Conservation (phyloP, 78 protist species). For the Salpingoeca rosetta region DNA sequence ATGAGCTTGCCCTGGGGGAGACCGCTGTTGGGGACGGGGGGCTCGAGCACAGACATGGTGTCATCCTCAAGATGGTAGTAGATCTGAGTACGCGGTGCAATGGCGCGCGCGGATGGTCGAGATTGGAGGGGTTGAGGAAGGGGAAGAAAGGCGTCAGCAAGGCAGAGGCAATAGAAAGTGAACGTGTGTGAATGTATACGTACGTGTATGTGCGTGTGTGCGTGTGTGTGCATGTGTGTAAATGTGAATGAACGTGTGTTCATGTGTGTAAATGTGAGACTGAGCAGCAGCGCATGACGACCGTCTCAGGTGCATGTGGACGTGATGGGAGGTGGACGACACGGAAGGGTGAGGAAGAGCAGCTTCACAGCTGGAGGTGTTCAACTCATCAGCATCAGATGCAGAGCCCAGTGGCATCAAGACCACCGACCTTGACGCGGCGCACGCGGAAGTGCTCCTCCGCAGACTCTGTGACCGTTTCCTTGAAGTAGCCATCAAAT, state of each 20-base stretch:
- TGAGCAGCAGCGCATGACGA: too few species aligned
- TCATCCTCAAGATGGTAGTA: slow-evolving; percentile 34
- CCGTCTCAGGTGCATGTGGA: too few species aligned
- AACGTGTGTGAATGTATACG: too few species aligned
- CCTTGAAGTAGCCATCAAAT: slow-evolving; percentile 44
- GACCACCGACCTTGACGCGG: neutral
- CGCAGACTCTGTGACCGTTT: slow-evolving; percentile 27
- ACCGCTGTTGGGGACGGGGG: slow-evolving; percentile 38
- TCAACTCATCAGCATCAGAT: too few species aligned
- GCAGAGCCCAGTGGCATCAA: neutral
- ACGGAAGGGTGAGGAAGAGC: too few species aligned
- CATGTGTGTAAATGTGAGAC: too few species aligned
- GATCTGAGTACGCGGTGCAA: slow-evolving; percentile 15
- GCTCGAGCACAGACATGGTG: slow-evolving; percentile 38
- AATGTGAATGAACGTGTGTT: too few species aligned
- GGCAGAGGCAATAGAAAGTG: neutral
- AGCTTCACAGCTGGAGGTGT: too few species aligned
- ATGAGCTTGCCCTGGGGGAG: slow-evolving; percentile 45
- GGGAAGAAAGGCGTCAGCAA: slow-evolving; percentile 31
- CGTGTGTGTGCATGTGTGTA: too few species aligned
- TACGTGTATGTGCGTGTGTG: too few species aligned
- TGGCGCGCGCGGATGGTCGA: slow-evolving; percentile 7
- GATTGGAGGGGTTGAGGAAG: slow-evolving; percentile 36
- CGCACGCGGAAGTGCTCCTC: slow-evolving; percentile 36
- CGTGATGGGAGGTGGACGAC: too few species aligned